Evolutionary conservation across 192 early-diverging fungal genomes (phyloP).

Genomic region (Coemansia sp.): DNA sequence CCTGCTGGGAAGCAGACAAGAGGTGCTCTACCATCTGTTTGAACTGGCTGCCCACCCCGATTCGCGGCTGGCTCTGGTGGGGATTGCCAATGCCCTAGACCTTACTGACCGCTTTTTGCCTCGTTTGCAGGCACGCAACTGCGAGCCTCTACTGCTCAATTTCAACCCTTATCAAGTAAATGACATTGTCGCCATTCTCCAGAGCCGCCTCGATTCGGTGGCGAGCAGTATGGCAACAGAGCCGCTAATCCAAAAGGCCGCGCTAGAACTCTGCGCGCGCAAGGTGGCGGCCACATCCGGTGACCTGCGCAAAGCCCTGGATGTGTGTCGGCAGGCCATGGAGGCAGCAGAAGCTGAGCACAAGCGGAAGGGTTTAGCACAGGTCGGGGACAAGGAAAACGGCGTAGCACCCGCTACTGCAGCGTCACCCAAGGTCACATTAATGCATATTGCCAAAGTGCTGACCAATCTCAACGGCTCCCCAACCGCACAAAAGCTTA

Average conservation of each 20-base stretch:
- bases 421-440: constrained; percentile 67
- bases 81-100: constrained; percentile 94
- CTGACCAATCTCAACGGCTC: constrained; percentile 62
- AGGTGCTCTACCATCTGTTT: constrained; percentile 87
- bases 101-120: constrained; percentile 86
- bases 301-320: constrained; percentile 73
- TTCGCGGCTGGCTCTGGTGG: constrained; percentile 76
- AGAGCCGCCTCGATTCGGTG: constrained; percentile 70
- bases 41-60: constrained; percentile 56
- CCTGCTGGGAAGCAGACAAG: constrained; percentile 74
- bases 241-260: constrained; percentile 75
- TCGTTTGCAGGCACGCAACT: constrained; percentile 77
- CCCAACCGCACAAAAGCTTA: constrained; percentile 61
- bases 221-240: constrained; percentile 23
- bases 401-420: constrained; percentile 9
- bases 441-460: constrained; percentile 77
- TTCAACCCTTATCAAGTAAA: constrained; percentile 84
- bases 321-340: constrained; percentile 83
- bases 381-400: constrained; percentile 43
- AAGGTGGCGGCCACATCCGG: constrained; percentile 87
- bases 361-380: constrained; percentile 38
- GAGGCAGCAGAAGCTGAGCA: constrained; percentile 75
- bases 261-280: constrained; percentile 89
- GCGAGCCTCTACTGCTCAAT: constrained; percentile 77
- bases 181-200: constrained; percentile 88